Evolutionary conservation across 805 yeast species (phyloP), one percentile per base, ranked within the genome.

Genomic region (Ogataea naganishii): DNA sequence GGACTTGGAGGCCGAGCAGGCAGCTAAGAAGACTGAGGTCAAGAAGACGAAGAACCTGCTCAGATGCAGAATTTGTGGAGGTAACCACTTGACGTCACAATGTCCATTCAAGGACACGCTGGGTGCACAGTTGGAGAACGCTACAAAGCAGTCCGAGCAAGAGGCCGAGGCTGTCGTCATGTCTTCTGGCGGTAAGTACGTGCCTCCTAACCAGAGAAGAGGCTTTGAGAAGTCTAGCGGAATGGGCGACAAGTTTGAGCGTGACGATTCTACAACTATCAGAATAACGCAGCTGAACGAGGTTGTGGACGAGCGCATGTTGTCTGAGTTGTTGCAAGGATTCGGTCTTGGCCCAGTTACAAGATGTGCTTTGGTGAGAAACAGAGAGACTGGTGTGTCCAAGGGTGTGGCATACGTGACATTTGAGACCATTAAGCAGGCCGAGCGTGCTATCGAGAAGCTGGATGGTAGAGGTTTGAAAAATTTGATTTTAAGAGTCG

Each of bases 341-440:
- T 79, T 66, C 65, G 94, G 75, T 47, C 73, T 64, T 36, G n/a
- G 64, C 72, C 43, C 14, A 18, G 64, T 72, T 35, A 73, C 72
- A 48, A 80, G 95, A 62, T 82, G 81, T 43, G 80, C 80, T 40
- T 68, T 92, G 35, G 86, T 86, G 36, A 81, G 83, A 65, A 83
- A 86, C 63, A 80, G 85, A 63, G 95, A 82, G 47, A 92, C 97
- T 17, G 92, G 95, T 41, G 80, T 79, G 58, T 82, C 95, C 26
- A 81, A 85, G 63, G 99, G 99, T 51, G 76, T 89, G 58, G 97
- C 97, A 5, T 92, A 84, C 58, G 94, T 88, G 41, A 79, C 89
- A 37, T 82, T 82, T 56, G 72, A 69, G 36, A 69, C 76, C 33
- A 75, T 75, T 50, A 56, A 58, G 34, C 64, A 62, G 43, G 98